Evolutionary conservation across 1,284 basidiomycete genomes (phyloP).

Genomic region (Paramarasmius palmivorus): DNA sequence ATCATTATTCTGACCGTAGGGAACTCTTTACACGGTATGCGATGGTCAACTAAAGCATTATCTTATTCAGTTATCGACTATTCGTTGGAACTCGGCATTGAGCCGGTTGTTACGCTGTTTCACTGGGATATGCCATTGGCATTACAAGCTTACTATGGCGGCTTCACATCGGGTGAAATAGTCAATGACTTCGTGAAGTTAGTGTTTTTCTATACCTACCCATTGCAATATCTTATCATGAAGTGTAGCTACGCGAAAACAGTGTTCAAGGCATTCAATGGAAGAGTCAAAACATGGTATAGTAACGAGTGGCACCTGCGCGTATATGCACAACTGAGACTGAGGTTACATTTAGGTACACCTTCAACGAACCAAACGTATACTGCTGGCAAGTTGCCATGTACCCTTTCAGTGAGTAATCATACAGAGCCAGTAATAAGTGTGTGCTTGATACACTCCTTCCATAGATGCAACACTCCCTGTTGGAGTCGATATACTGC

Average conservation of each 20-base stretch:
- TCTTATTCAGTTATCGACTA: slow-evolving; percentile 46
- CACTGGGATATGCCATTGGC: slow-evolving; percentile 51
- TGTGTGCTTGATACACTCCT: not conserved
- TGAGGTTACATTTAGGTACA: slow-evolving; percentile 39
- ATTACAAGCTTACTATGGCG: slow-evolving; percentile 46
- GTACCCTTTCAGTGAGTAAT: slow-evolving; percentile 43
- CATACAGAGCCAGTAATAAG: not conserved
- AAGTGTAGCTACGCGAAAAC: slow-evolving; percentile 43
- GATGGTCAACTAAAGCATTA: not conserved
- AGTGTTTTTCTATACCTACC: slow-evolving; percentile 9
- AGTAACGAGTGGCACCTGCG: too few relatives aligned
- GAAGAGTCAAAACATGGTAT: slow-evolving; percentile 49
- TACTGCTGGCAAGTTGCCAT: slow-evolving; percentile 37
- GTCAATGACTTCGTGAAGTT: slow-evolving; percentile 49
- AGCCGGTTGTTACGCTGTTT: slow-evolving; percentile 47
- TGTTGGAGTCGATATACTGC: slow-evolving; percentile 39
- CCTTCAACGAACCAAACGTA: slow-evolving; percentile 50
- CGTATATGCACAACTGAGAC: too few relatives aligned
- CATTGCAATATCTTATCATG: too few relatives aligned
- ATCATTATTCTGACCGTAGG: slow-evolving; percentile 49
- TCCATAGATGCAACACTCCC: slow-evolving; percentile 37
- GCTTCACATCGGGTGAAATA: slow-evolving; percentile 43
- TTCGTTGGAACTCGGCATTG: slow-evolving; percentile 39
- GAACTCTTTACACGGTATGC: not conserved
- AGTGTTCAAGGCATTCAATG: slow-evolving; percentile 48